Evolutionary conservation across 495 filamentous ascomycete genomes (phyloP), one percentile per base, ranked within the genome.

Genomic region (Talaromyces wortmannii): DNA sequence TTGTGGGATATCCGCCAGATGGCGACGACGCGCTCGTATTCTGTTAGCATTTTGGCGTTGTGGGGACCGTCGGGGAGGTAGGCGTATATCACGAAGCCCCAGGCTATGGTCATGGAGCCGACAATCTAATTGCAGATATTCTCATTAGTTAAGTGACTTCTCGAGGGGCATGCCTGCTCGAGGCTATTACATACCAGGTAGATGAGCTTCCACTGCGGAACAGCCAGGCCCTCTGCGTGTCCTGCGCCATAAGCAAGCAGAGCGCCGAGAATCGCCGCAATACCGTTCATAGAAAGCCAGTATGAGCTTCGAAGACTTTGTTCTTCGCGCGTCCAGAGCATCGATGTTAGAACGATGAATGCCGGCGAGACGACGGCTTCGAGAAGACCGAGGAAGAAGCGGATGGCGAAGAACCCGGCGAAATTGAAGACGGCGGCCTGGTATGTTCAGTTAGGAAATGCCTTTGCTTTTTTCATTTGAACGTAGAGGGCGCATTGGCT

Each of bases 251-350:
- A 85, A 5, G 78, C 69, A 31, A 83, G 63, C 6, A 83, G 67
- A 12, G 78, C 78, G 29, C 79, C 78, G 7, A 79, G 66, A 55
- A 83, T 74, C 10, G 75, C 72, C 42, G 81, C 77, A 48, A 74
- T 77, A 11, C 81, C 82, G 58, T 84, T 84, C 67, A 79, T 81
- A 68, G 80, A 83, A 31, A 75, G 74, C 83, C 85, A 89, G 63
- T 84, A 78, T 0, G 80, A 78, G 43, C 85, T 83, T 4, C 80
- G 76, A 0, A 78, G 64, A 0, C 83, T 77, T 63, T 88, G 85
- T 56, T 89, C 84, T 45, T 80, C 75, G 17, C 84, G 83, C 45
- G 75, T 81, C 63, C 86, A 89, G 78, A 85, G 87, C 78, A 86
- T 87, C 11, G 82, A 77, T 0, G 82, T 84, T 1, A 69, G 56